phyloP scores from a whole-genome alignment of 202 grass and related monocot species.

The Carex arenaria region DNA sequence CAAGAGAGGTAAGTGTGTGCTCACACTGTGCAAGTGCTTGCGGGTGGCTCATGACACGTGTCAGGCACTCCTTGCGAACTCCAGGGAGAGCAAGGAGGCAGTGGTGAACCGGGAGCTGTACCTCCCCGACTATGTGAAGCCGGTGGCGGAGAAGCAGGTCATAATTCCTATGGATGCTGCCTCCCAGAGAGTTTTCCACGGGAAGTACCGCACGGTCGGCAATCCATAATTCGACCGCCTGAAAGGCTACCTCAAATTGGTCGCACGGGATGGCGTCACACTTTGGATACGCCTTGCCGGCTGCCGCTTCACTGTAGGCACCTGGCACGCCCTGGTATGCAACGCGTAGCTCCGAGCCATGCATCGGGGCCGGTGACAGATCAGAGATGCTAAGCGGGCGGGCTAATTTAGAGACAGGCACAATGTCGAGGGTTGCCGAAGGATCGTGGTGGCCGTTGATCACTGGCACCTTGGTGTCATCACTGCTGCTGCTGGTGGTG shows the following conservation, averaged over 20 bases:
- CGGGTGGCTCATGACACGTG: constrained; percentile 83
- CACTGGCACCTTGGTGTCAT: constrained; percentile 31
- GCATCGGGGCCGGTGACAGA: constrained; percentile 87
- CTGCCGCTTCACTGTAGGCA: constrained; percentile 94
- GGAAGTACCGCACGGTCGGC: constrained; percentile 81
- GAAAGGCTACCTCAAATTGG: constrained; percentile 93
- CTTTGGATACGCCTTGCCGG: constrained; percentile 78
- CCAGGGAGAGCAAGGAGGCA: constrained; percentile 78
- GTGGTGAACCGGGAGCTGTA: constrained; percentile 82
- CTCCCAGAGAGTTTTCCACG: constrained; percentile 77
- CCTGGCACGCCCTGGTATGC: constrained; percentile 91
- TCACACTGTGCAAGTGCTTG: constrained; percentile 89
- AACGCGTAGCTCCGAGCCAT: constrained; percentile 78
- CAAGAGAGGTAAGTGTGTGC: constrained; percentile 77
- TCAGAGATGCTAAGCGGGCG: constrained; percentile 67
- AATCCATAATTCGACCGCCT: constrained; percentile 84
- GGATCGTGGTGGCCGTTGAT: background rate
- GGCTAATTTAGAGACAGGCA: constrained; percentile 22
- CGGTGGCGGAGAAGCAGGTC: constrained; percentile 87
- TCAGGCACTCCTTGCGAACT: constrained; percentile 70
- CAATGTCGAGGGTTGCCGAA: constrained; percentile 31
- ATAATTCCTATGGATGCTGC: constrained; percentile 92
- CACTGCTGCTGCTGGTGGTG: background rate
- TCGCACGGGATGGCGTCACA: constrained; percentile 85
- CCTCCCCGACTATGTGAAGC: constrained; percentile 86